Evolutionary conservation across 108 stramenopile genomes (phyloP), one percentile per base, ranked within the genome.

Genomic region (Parietichytrium sp.): DNA sequence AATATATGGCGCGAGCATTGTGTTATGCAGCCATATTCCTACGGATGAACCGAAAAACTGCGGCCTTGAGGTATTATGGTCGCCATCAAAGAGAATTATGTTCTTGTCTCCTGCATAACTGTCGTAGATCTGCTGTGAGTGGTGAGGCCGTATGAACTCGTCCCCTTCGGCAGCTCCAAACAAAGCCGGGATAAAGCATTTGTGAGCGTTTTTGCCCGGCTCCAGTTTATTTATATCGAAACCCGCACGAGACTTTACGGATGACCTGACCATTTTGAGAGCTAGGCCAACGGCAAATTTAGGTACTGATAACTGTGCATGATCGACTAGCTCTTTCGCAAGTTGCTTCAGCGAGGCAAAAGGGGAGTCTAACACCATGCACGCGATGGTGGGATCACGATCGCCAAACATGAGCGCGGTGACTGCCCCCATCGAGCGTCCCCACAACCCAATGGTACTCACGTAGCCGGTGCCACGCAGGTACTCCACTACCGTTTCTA

Each of bases 341-440:
- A 99, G 85, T 77, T 91, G 92, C 4, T 89, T 87, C 78, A 99
- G 86, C 86, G 95, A 94, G 0, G 96, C 89, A 89, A 99, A 99
- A 20, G 98, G 90, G 8, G 93, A 93, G 83, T 99, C 98, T 48
- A 98, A 87, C 72, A 99, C 93, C 96, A 98, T 98, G 55, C 92
- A 85, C 29, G 83, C 88, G 81, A 96, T 96, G 78, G 87, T 89
- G n/a, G 96, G 95, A 86, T 97, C 97, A n/a, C 96, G 87, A 83
- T 96, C 93, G 4, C 94, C 95, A 87, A 97, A 96, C 93, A 99
- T 91, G 42, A 99, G 89, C 3, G 97, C 94, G 15, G 97, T 99
- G 29, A 95, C 98, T 52, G 98, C 98, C 48, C 98, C 98, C 98
- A 99, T 99, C 33, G 90, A 91, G 54, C 98, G 88, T 25, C 98